Percentiles rank a stretch among this genome's conserved stretches.
These are phyloP conservation scores for Mallotus japonicus DNA, from an alignment of 441 rosid genomes.

Conservation along the genomic window DNA sequence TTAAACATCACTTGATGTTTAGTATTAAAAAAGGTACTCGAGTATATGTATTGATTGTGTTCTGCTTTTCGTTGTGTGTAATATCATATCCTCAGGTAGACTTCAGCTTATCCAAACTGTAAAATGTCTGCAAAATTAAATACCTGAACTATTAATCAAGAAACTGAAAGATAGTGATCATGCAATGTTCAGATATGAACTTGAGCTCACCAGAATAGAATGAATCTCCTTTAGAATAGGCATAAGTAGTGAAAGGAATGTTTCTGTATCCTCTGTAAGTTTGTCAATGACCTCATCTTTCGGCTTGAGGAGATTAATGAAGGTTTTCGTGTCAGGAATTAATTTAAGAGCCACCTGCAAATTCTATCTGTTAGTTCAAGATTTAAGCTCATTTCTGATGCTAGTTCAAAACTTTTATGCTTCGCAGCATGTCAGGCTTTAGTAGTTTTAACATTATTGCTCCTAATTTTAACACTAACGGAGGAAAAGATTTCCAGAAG, in stretches of 20 bases:
- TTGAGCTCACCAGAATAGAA: slow-evolving; percentile 51
- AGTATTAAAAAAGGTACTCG: slow-evolving; percentile 12
- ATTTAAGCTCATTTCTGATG: not conserved
- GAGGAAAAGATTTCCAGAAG: too few relatives aligned
- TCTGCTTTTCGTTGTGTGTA: slow-evolving; percentile 1
- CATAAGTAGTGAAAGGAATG: slow-evolving; percentile 46
- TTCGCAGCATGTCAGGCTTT: too few relatives aligned
- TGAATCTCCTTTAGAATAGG: slow-evolving; percentile 69
- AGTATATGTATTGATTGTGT: slow-evolving; percentile 9
- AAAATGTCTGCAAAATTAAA: slow-evolving; percentile 39
- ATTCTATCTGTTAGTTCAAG: slow-evolving; percentile 1
- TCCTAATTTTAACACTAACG: too few relatives aligned
- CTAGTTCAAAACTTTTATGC: not conserved
- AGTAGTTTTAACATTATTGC: too few relatives aligned
- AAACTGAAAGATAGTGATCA: not conserved
- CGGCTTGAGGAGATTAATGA: slow-evolving; percentile 51
- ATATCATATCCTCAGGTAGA: slow-evolving; percentile 33
- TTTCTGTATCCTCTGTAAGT: slow-evolving; percentile 55
- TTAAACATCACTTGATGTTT: slow-evolving; percentile 6
- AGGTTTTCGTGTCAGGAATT: slow-evolving; percentile 63
- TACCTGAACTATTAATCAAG: not conserved
- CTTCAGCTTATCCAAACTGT: slow-evolving; percentile 50
- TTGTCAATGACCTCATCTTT: slow-evolving; percentile 48
- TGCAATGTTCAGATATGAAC: too few relatives aligned
- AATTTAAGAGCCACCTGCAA: slow-evolving; percentile 73